Evolutionary conservation across 1,284 basidiomycete genomes (phyloP).

Genomic region (Laetiporus sulphureus): DNA sequence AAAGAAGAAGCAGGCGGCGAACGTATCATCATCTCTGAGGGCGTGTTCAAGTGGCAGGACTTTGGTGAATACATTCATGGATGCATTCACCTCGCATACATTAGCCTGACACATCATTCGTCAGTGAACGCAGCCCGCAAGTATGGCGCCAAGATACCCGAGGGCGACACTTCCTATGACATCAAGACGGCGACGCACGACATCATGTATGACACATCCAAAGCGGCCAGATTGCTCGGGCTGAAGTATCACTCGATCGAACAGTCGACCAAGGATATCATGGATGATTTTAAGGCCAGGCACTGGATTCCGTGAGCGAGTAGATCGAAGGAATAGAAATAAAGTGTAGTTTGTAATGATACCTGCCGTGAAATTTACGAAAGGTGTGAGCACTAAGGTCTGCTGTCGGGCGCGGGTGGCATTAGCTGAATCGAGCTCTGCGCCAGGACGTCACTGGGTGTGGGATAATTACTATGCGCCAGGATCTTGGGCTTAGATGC

Average conservation of each 20-base stretch:
- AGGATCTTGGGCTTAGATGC: too few species aligned
- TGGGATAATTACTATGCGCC: too few species aligned
- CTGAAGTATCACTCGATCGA: conserved; percentile 39
- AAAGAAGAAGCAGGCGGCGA: conserved; percentile 50
- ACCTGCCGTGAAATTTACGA: too few species aligned
- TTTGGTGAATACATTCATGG: conserved; percentile 16
- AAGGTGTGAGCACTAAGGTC: too few species aligned
- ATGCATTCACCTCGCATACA: background rate
- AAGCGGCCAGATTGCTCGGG: conserved; percentile 38
- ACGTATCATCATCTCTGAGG: conserved; percentile 45
- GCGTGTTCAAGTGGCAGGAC: conserved; percentile 28
- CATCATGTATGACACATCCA: conserved; percentile 26
- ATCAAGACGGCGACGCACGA: conserved; percentile 24
- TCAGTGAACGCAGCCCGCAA: conserved; percentile 12
- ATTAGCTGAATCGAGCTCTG: too few species aligned
- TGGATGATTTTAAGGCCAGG: conserved; percentile 30
- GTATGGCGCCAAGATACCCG: conserved; percentile 15
- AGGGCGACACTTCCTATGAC: conserved; percentile 17
- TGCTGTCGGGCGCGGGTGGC: too few species aligned
- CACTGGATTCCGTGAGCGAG: conserved; percentile 11
- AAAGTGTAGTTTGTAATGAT: background rate
- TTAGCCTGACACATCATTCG: background rate
- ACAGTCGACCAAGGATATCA: conserved; percentile 34
- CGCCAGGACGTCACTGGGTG: too few species aligned
- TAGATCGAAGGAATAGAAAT: background rate